Percentiles rank a stretch among this genome's conserved stretches.
Conservation (phyloP, 2,329 filamentous ascomycete genomes). For the Fusarium veterinarium region DNA sequence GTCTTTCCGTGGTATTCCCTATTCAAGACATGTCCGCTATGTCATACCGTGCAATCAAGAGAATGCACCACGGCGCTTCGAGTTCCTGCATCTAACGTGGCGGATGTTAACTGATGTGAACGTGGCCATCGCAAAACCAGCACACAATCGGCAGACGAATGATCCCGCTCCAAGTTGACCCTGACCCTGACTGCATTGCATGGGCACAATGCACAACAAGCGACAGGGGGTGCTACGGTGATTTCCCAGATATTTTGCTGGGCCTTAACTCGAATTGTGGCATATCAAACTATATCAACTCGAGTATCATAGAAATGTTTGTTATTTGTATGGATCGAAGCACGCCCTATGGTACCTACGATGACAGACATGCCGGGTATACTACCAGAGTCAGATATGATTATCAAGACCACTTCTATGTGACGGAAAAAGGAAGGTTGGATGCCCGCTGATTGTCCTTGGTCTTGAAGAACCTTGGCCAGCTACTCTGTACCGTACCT, state of each 20-base stretch:
- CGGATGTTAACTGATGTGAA: conserved; percentile 43
- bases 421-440: conserved; percentile 20
- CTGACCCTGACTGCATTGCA: conserved; percentile 23
- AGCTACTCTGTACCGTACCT: conserved; percentile 12
- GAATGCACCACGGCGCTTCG: conserved; percentile 31
- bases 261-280: not conserved
- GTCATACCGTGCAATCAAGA: conserved; percentile 25
- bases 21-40: conserved; percentile 23
- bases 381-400: conserved; percentile 5
- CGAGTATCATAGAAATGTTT: not conserved
- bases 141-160: conserved; percentile 28
- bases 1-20: conserved; percentile 23
- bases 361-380: not conserved
- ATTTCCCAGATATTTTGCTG: not conserved
- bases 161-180: conserved; percentile 29
- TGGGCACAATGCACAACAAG: conserved; percentile 12
- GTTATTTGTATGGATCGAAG: not conserved
- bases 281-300: not conserved
- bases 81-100: conserved; percentile 48
- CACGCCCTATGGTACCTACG: not conserved
- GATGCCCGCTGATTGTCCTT: conserved; percentile 11
- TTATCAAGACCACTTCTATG: conserved; percentile 3
- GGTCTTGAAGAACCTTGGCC: conserved; percentile 3
- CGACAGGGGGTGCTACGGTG: conserved; percentile 1
- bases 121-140: conserved; percentile 23